Percentiles rank a stretch among this genome's conserved stretches.
phyloP scores from a whole-genome alignment of 2,329 filamentous ascomycete species.

The Calonectria fujianensis region DNA sequence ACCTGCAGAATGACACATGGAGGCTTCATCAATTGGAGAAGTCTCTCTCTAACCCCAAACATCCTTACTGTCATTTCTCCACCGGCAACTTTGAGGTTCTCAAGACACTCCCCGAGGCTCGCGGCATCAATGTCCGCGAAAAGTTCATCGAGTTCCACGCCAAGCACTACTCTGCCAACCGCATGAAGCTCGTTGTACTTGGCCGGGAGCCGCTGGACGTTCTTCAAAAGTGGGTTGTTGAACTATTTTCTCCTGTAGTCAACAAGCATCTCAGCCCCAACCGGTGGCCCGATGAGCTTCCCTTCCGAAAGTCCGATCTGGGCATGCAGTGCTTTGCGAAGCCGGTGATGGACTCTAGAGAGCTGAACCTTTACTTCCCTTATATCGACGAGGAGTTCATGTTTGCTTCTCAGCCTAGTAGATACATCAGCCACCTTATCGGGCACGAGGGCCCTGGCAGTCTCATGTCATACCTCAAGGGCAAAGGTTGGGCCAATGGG shows the following conservation, averaged over 20 bases:
- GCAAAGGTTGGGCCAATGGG: conserved; percentile 91
- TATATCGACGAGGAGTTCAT: conserved; percentile 89
- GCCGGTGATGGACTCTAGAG: conserved; percentile 91
- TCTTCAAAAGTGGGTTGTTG: conserved; percentile 87
- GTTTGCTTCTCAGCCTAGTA: conserved; percentile 87
- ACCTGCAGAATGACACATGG: conserved; percentile 93
- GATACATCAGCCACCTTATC: conserved; percentile 91
- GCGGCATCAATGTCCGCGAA: conserved; percentile 88
- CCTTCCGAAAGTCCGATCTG: conserved; percentile 70
- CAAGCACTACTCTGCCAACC: conserved; percentile 92
- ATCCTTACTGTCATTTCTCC: conserved; percentile 93
- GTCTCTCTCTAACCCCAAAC: conserved; percentile 88
- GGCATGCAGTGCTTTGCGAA: conserved; percentile 88
- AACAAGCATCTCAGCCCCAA: conserved; percentile 86
- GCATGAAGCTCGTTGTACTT: conserved; percentile 93
- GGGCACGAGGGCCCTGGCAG: conserved; percentile 96
- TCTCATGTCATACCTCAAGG: conserved; percentile 91
- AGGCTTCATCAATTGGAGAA: conserved; percentile 91
- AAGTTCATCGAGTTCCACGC: conserved; percentile 96
- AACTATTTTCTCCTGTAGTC: conserved; percentile 86
- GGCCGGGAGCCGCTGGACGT: conserved; percentile 89
- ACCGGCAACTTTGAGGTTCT: conserved; percentile 92
- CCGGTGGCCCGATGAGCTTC: conserved; percentile 71
- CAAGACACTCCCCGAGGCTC: conserved; percentile 86
- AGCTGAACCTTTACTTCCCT: conserved; percentile 87